Evolutionary conservation across 1,284 basidiomycete species (phyloP).

Genomic region (Phellopilus nigrolimitatus): DNA sequence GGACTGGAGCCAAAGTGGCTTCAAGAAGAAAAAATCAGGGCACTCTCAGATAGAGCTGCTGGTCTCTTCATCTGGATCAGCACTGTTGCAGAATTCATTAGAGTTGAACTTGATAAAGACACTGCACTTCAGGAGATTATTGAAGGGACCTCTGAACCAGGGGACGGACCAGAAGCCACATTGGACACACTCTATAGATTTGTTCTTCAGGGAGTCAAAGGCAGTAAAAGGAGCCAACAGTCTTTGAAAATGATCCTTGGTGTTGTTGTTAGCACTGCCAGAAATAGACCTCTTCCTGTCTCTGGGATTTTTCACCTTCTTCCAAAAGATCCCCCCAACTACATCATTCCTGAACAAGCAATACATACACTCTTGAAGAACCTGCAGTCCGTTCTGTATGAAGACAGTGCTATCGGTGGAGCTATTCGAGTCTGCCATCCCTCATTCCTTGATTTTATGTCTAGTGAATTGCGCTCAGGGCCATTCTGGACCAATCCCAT

Average conservation of each 20-base stretch:
- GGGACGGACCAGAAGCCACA: background rate
- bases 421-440: slow-evolving; percentile 6
- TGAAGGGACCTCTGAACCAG: no score
- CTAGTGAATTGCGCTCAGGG: background rate
- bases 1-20: background rate
- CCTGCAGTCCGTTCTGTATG: slow-evolving; percentile 6
- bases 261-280: background rate
- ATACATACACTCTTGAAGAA: background rate
- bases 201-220: background rate
- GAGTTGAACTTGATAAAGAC: slow-evolving; percentile 4
- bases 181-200: background rate
- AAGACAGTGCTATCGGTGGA: background rate
- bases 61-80: slow-evolving; percentile 29
- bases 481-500: slow-evolving; percentile 24
- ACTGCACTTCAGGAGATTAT: background rate
- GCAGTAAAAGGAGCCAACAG: background rate
- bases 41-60: slow-evolving; percentile 24
- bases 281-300: slow-evolving; percentile 4
- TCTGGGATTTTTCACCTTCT: background rate
- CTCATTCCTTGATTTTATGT: slow-evolving; percentile 21
- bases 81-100: slow-evolving; percentile 27
- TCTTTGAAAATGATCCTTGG: background rate
- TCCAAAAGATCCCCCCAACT: no score
- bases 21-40: slow-evolving; percentile 17
- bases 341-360: no score